Evolutionary conservation across 2,329 filamentous ascomycete species (phyloP), one percentile per base, ranked within the genome.

Genomic region (Chaetomiaceae sp.): DNA sequence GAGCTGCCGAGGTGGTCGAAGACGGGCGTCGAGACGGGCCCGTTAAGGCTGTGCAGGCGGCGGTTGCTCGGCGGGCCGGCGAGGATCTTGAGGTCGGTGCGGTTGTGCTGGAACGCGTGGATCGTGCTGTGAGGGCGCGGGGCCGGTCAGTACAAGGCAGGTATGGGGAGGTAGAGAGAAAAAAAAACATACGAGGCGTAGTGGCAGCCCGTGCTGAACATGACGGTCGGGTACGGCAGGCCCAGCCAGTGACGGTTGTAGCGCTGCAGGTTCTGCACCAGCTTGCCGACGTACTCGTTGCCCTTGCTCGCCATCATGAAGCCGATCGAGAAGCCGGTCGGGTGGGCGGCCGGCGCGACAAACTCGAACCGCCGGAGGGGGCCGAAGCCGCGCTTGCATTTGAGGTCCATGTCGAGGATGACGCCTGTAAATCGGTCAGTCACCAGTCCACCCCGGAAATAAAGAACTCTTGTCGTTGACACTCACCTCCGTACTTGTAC

Each of bases 171-270:
- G 19, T 17, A 12, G 22, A 7, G 5, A 20, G 2, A 19, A 36
- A 36, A 40, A 6, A 40, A 19, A 8, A 57, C 62, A 32, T 53
- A 66, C 61, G 66, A 69, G 19, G 65, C 66, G 47, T 66, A 70
- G 48, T 70, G 66, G 33, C 66, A 68, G 11, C 66, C 66, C 1
- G 67, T 68, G 50, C 65, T 68, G 50, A 69, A 69, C 67, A 69
- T 70, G 26, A 70, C 64, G 2, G 66, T 68, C 3, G 63, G 53
- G 39, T 70, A 69, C 0, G 67, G 65, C 26, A 69, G 49, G 3
- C 63, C 58, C 15, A 68, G 58, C 66, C 67, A 70, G n/a, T 61
- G 52, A 5, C 57, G 58, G 49, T 70, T 65, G 39, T 68, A 69
- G 0, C 51, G 48, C 1, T 55, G 49, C 1, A 69, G 56, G 26